Evolutionary conservation across 31 red algal species (phyloP), one percentile per base, ranked within the genome.

Genomic region (Pterothamnion heteromorphum): DNA sequence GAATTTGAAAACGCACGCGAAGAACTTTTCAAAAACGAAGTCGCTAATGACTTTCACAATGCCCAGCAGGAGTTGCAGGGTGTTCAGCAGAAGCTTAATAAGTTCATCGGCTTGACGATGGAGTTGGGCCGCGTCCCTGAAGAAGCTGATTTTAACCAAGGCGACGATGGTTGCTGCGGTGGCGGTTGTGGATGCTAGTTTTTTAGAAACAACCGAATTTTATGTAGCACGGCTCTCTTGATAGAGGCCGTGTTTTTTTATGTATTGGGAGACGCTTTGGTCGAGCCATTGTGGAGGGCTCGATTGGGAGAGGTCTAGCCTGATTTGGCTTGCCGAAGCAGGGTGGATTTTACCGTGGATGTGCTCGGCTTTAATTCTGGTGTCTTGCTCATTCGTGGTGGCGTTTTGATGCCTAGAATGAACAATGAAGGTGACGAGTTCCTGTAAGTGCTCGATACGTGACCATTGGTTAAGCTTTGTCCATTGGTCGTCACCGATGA

Each of bases 1-100:
- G 85, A 88, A 58, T 88, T 88, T 26, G 85, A 88, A 39, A 31
- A 88, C 21, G 18, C 85, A 31, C 85, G 85, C 57, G 85, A 88
- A 39, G 20, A 43, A 18, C 85, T 88, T 4, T 18, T 88, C 36
- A 5, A 88, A 26, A 88, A 88, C 57, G 18, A 31, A 4, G 57
- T 26, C 5, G 85, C 27, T 21, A 88, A 4, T 88, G 37, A 58
- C 22, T 88, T 88, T 58, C 4, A 58, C 4, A 9, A 4, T 58
- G 85, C 85, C 37, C 85, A 58, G 14, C 41, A 88, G 18, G 85
- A 88, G 27, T 39, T 88, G 20, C 35, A 88, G 27, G 37, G 14
- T n/a, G 18, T 88, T 26, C 85, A 88, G n/a, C 4, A 88, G 4
- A 64, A 31, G 20, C 41, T 88, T 26, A 26, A 26, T 18, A 88